These are phyloP conservation scores for Xylaria sp. DNA, from an alignment of 2,329 filamentous ascomycete species.

Conservation along the genomic window DNA sequence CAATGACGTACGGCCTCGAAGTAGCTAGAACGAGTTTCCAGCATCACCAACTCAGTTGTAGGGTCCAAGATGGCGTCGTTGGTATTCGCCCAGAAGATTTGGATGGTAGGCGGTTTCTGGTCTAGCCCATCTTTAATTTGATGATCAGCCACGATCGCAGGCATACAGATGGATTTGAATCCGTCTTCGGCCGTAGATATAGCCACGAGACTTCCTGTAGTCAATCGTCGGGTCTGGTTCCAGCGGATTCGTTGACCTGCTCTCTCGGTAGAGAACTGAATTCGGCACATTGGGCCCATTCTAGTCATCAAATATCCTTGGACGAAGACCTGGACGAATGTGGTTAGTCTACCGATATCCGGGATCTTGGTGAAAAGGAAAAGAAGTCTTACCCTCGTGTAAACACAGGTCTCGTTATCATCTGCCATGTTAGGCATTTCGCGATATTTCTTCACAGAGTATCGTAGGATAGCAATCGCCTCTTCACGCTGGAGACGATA, in stretches of 20 bases:
- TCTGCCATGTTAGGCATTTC: slow-evolving; percentile 62
- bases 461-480: slow-evolving; percentile 69
- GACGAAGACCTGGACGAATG: slow-evolving; percentile 63
- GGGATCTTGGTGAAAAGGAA: slow-evolving; percentile 12
- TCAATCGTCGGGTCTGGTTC: slow-evolving; percentile 57
- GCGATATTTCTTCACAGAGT: slow-evolving; percentile 65
- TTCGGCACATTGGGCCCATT: slow-evolving; percentile 67
- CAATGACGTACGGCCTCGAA: slow-evolving; percentile 79
- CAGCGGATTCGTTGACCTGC: slow-evolving; percentile 72
- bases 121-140: slow-evolving; percentile 65
- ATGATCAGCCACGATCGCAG: slow-evolving; percentile 76
- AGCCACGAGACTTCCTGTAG: slow-evolving; percentile 58
- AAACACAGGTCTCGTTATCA: slow-evolving; percentile 63
- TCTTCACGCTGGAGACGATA: slow-evolving; percentile 81
- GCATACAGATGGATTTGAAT: slow-evolving; percentile 68
- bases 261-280: slow-evolving; percentile 73
- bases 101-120: slow-evolving; percentile 71
- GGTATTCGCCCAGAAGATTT: slow-evolving; percentile 71
- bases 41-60: slow-evolving; percentile 73
- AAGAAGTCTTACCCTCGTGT: slow-evolving; percentile 63
- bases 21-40: slow-evolving; percentile 75
- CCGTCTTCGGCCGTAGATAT: slow-evolving; percentile 60
- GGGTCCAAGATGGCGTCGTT: slow-evolving; percentile 72
- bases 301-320: slow-evolving; percentile 67
- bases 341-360: not conserved